Evolutionary conservation across 83 land plant genomes (phyloP), one percentile per base, ranked within the genome.

Genomic region (Picea abies): DNA sequence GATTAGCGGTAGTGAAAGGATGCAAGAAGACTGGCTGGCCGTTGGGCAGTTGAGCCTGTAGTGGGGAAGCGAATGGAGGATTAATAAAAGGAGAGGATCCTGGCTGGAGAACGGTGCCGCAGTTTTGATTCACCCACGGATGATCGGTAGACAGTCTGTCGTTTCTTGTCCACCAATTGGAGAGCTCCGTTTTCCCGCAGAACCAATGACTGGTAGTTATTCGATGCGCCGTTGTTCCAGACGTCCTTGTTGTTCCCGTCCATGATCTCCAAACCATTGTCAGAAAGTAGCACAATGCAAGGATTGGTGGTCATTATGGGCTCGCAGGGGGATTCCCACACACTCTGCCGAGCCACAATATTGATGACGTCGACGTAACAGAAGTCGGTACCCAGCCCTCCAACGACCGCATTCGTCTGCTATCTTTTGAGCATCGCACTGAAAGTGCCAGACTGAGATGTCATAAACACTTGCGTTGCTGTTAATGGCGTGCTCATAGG

Each of bases 361-460:
- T n/a, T n/a, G n/a, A n/a, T n/a, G n/a, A n/a, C n/a, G n/a, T n/a
- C n/a, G n/a, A n/a, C n/a, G n/a, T n/a, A n/a, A n/a, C n/a, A n/a
- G n/a, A n/a, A n/a, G n/a, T n/a, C n/a, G n/a, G n/a, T n/a, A n/a
- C n/a, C n/a, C n/a, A 82, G 63, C 26, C 87, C 87, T 19, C 87
- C 87, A 6, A 68, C 82, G 22, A 52, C 86, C 41, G 82, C 61
- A 26, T 76, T 41, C 10, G 86, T 84, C 25, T 41, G 81, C 11
- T 83, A 41, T 11, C 87, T 80, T 41, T 82, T 41, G 69, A 85
- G 26, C 69, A 64, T 78, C 23, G 76, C 82, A 20, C 60, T 16
- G 78, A 76, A 85, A 10, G 79, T 85, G 73, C 84, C 81, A 4
- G 87, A 85, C 16, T 83, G 87, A 17, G 87, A 85, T 1, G 87